Evolutionary conservation across 2,329 filamentous ascomycete genomes (phyloP), one percentile per base, ranked within the genome.

Genomic region (Chrysoporthe puriensis): DNA sequence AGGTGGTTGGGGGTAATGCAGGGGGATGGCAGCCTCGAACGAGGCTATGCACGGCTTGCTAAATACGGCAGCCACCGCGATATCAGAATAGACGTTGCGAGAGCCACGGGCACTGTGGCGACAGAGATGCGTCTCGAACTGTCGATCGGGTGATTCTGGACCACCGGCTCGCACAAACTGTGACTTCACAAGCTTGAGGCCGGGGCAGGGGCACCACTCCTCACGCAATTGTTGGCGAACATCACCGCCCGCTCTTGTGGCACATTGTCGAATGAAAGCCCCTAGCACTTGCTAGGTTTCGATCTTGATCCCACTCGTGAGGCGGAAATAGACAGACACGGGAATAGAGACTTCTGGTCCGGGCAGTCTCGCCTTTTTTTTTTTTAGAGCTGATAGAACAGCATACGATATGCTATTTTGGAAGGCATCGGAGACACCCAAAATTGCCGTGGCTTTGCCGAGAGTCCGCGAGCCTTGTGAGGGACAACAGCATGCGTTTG

Each of bases 131-230:
- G 18, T 62, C 62, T 32, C 40, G n/a, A 52, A 54, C 14, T 43
- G 21, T 54, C 36, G 26, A 40, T 34, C 34, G 50, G 36, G 13
- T 44, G n/a, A 9, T 34, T 34, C 50, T 44, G 8, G n/a, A 40
- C n/a, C 14, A 42, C n/a, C 60, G 44, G 44, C 4, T n/a, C 32
- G 36, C 26, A 50, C 14, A 7, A 52, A 36, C 5, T 50, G 44
- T 26, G 40, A 21, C 43, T 21, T 46, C 60, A 62, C 60, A 62
- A 50, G 36, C 54, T 48, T 44, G 32, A 34, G 32, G 50, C 60
- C 26, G 26, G 11, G 34, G 18, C 43, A 62, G 60, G 43, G 60
- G 60, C 44, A 42, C 14, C 43, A 62, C 34, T 36, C 16, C 32
- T 36, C 60, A 36, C 9, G 26, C 32, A 46, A 7, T 32, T 32